Evolutionary conservation across 2,329 filamentous ascomycete species (phyloP), one percentile per base, ranked within the genome.

Genomic region (Colletotrichum coccodes): DNA sequence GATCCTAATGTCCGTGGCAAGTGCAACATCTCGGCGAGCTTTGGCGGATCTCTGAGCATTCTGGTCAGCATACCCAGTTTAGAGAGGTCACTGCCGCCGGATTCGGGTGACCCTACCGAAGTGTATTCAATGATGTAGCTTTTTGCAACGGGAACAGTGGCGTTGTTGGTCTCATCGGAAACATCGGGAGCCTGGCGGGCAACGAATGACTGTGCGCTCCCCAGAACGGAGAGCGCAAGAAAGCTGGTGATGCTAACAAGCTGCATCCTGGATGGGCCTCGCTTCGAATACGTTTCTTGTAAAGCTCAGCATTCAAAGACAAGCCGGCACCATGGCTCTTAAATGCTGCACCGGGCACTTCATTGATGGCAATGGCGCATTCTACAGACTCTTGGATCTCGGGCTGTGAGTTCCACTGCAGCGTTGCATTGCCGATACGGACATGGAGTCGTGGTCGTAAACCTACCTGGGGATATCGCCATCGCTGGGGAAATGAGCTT

Each of bases 61-160:
- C 16, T 6, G 34, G 26, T 18, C 44, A 50, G 34, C 49, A 50
- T 14, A 28, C 16, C 16, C 6, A 38, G 1, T 30, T 23, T 40
- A 6, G n/a, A 7, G n/a, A n/a, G n/a, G n/a, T 36, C 4, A 18
- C 11, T 14, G 18, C 32, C 28, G 63, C 7, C 16, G 16, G 18
- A 12, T 5, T 9, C 18, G 5, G 2, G 11, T 5, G 32, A 6
- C 12, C n/a, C 6, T 21, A 70, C 70, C 28, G 54, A 59, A 18
- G 54, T 30, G 23, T 71, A 71, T 49, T 71, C 70, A 14, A 71
- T 67, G 32, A 71, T 71, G 44, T 60, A 71, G 56, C 70, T 70
- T 18, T 60, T 67, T 26, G 72, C 56, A 23, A 74, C 32, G 2
- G 61, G 61, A 6, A 30, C 53, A 6, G 65, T 68, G 26, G 53